These are phyloP conservation scores for Colletotrichum melonis DNA, from an alignment of 2,329 filamentous ascomycete species.

Conservation along the genomic window DNA sequence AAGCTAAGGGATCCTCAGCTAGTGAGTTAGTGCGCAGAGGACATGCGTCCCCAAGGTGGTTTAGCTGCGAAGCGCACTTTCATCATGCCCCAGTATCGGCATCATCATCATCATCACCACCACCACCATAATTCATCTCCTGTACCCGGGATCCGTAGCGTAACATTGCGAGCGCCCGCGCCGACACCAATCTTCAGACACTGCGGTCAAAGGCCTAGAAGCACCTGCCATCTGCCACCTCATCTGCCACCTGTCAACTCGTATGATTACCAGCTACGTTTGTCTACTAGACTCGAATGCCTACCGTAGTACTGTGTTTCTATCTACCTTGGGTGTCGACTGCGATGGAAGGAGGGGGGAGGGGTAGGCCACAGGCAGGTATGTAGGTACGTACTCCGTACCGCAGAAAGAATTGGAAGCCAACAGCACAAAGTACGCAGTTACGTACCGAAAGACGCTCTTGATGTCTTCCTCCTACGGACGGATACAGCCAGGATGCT, in stretches of 20 bases:
- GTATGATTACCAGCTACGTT: background rate
- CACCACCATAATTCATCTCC: background rate
- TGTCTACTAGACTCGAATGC: background rate
- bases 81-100: background rate
- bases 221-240: constrained; percentile 7
- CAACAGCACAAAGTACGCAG: background rate
- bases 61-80: background rate
- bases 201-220: background rate
- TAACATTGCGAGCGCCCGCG: constrained; percentile 1
- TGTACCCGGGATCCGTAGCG: constrained; percentile 1
- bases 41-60: background rate
- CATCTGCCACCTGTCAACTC: background rate
- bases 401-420: background rate
- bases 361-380: background rate
- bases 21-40: background rate
- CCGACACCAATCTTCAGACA: background rate
- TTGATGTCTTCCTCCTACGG: background rate
- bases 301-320: no score
- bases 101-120: constrained; percentile 1
- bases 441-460: no score
- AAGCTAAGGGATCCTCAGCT: constrained; percentile 24
- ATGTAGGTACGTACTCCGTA: background rate
- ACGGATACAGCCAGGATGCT: background rate
- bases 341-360: background rate
- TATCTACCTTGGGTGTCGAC: no score